Evolutionary conservation across 2,329 filamentous ascomycete genomes (phyloP), one percentile per base, ranked within the genome.

Genomic region (Ceratocystis ficicola): DNA sequence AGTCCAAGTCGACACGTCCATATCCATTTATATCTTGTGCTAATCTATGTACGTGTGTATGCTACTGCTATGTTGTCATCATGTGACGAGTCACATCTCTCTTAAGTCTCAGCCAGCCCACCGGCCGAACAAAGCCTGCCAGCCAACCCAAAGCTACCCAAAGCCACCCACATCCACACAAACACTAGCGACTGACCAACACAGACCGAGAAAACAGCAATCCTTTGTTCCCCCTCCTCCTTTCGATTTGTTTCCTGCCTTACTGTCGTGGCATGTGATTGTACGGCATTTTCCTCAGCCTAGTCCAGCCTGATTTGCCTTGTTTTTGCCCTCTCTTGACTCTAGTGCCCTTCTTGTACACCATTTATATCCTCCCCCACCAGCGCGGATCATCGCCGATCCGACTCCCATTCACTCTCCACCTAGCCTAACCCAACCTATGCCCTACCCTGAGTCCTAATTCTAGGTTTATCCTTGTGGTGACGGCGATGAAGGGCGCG

Each of bases 141-240:
- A 25, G 8, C n/a, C 8, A 50, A 25, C 36, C 36, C 36, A 50
- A 50, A 50, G 46, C 46, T 41, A 41, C 36, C 36, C 36, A 41
- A 41, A 41, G 36, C 36, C 36, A 41, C 10, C 36, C 2, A 41
- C 36, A 12, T 15, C 10, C 36, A 41, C 36, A 41, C 36, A 63
- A 52, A 50, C 36, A 52, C 12, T 17, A 10, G n/a, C 25, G 28
- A 52, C n/a, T 7, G 10, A 22, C 52, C 52, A 32, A 57, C 52
- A 57, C 52, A 15, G 22, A 32, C 52, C 28, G 63, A 57, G 22
- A 57, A 57, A 57, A 57, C 52, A 57, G 52, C 22, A 32, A 57
- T 28, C 22, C 28, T 48, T 48, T 25, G 50, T 55, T 7, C 12
- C 52, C 52, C 28, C 28, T 50, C 17, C 22, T 50, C 22, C n/a